Evolutionary conservation across 2,329 filamentous ascomycete genomes (phyloP), one percentile per base, ranked within the genome.

Genomic region (Emergomyces orientalis): DNA sequence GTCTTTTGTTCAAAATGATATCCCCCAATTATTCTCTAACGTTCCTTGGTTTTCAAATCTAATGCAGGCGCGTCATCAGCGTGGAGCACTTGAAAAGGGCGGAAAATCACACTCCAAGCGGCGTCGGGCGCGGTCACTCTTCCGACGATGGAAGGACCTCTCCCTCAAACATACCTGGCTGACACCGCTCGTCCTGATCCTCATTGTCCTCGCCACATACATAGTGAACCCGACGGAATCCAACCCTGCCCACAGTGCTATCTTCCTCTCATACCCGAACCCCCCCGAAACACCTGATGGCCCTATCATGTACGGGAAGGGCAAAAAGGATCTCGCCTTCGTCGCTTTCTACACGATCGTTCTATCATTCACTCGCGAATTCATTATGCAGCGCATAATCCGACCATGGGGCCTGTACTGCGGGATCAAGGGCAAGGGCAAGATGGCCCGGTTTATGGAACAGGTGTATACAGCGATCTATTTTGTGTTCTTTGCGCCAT

Each of bases 381-480:
- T 96, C 76, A 83, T 96, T 77, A 97, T 96, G 92, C 92, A 96
- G 78, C 87, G 91, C 70, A 71, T 96, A 59, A 85, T 97, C 63
- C 86, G 87, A 14, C 92, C 91, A 0, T 80, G 92, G 65, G 90
- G 91, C 6, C 81, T 85, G 52, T 81, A 79, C 68, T 86, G 81
- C 62, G 89, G 90, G 19, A 86, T 97, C 71, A 82, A 79, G 65
- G 85, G 84, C 66, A 84, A 87, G 63, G 86, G 82, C 66, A 97
- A 96, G 79, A 91, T 94, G 71, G 84, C 87, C 19, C 88, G 92
- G 41, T 97, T 96, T 81, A 94, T 96, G 90, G 92, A 97, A 76
- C 92, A 97, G 78, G 86, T 88, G 72, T 97, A 97, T 78, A 96
- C 92, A 1, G 92, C 91, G 32, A 80, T 96, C 61, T 97, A 97